Evolutionary conservation across 139 green algal species (phyloP), one percentile per base, ranked within the genome.

Genomic region (Yamagishiella unicocca): DNA sequence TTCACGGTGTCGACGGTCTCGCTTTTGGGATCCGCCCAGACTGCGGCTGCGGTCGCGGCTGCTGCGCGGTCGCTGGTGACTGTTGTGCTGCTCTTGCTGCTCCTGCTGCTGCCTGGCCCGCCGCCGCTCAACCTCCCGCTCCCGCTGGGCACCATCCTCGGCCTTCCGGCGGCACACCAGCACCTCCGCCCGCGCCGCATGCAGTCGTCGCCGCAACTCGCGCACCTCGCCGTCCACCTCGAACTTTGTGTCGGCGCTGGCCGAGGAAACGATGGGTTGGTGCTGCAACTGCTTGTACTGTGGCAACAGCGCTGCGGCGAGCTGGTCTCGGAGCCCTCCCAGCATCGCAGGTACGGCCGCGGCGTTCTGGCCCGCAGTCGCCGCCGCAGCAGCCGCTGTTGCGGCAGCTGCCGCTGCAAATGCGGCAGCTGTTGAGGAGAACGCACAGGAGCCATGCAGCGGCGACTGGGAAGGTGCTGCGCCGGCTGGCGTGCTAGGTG

Each of bases 151-250:
- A 7, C 24, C 45, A 8, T 61, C 72, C 76, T 53, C 33, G 35
- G 72, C 37, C 54, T 55, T 53, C 4, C 33, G 35, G 19, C 54
- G n/a, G 76, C 72, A 83, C 54, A 6, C 5, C 33, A 42, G 22
- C 12, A 43, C 76, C 4, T 58, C 76, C 2, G 37, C 35, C 4
- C 76, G 76, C 0, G 54, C 76, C 27, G 35, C 35, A 10, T 54
- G 54, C 76, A 83, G 76, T 22, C 50, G 76, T 19, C 76, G 76
- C 76, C 54, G 76, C 54, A 83, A 54, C 38, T 35, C 76, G 54
- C n/a, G 35, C 31, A 83, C 38, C 54, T 83, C 76, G 19, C 33
- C n/a, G 21, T 2, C 14, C 35, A 40, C 54, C 54, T 24, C 35
- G 35, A 45, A 17, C 14, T 50, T 76, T 33, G 35, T n/a, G 38